These are phyloP conservation scores for Thielaviopsis musarum DNA, from an alignment of 2,329 filamentous ascomycete species.

Conservation along the genomic window DNA sequence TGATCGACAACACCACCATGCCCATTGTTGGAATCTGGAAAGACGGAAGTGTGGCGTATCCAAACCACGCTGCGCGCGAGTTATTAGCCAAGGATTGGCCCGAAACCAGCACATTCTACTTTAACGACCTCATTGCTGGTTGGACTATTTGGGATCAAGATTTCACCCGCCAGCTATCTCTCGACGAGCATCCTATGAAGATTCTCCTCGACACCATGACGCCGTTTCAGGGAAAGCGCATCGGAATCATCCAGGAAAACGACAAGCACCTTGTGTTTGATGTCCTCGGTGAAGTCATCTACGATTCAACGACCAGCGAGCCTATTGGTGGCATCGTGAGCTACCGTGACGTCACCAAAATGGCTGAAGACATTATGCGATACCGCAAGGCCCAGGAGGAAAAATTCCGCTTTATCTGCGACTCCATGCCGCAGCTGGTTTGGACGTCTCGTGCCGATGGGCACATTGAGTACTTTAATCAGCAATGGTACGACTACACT, in stretches of 20 bases:
- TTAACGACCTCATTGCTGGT: conserved; percentile 35
- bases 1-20: conserved; percentile 57
- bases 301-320: conserved; percentile 49
- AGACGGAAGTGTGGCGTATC: conserved; percentile 56
- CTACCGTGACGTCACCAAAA: conserved; percentile 54
- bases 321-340: conserved; percentile 58
- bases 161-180: conserved; percentile 39
- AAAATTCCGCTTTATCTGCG: conserved; percentile 59
- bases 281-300: conserved; percentile 47
- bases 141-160: conserved; percentile 50
- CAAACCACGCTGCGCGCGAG: conserved; percentile 47
- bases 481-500: conserved; percentile 67
- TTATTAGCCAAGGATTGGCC: conserved; percentile 30
- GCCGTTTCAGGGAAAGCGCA: conserved; percentile 38
- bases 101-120: conserved; percentile 18
- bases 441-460: conserved; percentile 58
- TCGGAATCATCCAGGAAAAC: conserved; percentile 44
- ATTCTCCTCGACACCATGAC: conserved; percentile 43
- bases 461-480: conserved; percentile 54
- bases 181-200: conserved; percentile 50
- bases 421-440: conserved; percentile 54
- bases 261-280: conserved; percentile 43
- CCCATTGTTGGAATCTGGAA: conserved; percentile 70
- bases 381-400: conserved; percentile 56
- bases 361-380: conserved; percentile 50